Base-by-base conservation (phyloP, 176 grass and related monocot species). In the Hordeum marinum region DNA sequence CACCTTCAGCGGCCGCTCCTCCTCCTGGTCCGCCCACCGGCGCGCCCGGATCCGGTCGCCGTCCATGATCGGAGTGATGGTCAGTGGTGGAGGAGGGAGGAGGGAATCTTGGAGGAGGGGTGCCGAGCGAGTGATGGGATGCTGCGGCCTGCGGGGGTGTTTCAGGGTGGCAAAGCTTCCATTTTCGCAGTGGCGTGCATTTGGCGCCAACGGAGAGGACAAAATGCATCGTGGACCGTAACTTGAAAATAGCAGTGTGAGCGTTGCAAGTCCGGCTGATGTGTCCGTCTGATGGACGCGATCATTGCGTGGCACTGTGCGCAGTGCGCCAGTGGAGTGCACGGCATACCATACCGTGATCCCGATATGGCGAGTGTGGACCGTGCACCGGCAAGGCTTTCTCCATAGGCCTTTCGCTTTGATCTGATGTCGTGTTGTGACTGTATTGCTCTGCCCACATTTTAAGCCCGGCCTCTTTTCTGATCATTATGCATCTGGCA, bases 1-100 rank as follows among this genome's bases (percentile, higher is more conserved):
- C 76, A 97, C 89, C 92, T 94, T 93, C 42, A 97, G 86, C 24
- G 89, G 78, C 50, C 89, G 71, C 40, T 62, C 32, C 58, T 66
- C 79, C 21, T 77, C 68, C 20, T 8, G 81, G 4, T 3, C 83
- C 13, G 9, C 50, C 8, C 79, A 79, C 36, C 82, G 57, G 13
- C 75, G 63, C 59, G 92, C 92, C 81, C 63, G 84, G 5, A 87
- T 72, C 92, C 88, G 88, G 13, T 68, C 80, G 31, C 34, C 63
- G 32, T 75, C 69, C 82, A 85, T 88, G 12, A 35, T 17, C 32
- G 32, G 32, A 34, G 32, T 7, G 48, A 6, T 7, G 15, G 48
- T 50, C 42, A 72, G 69, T 3, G 39, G 40, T 72, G 69, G 68
- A 45, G 2, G 31, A 57, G 21, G 2, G 46, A 29, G 5, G 35